Evolutionary conservation across 257 asterid species (phyloP), one percentile per base, ranked within the genome.

Genomic region (Pogostemon cablin): DNA sequence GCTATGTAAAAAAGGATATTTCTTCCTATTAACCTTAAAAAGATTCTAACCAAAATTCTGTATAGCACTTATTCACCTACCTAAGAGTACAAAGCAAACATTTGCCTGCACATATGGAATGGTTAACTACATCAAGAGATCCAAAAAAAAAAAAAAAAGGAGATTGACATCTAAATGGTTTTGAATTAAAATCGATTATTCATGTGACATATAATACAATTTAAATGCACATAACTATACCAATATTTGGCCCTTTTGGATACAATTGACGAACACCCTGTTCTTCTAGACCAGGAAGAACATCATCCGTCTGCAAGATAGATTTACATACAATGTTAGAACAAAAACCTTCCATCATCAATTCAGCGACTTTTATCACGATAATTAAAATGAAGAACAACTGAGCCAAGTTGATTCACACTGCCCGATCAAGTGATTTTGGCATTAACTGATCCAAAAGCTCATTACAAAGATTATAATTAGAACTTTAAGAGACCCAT

Each of bases 231-330:
- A 9, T 54, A 54, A 43, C 0, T 25, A 50, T 85, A 93, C 98
- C 98, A 55, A 87, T 76, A 74, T 82, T 95, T 9, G 93, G 91
- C 64, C 93, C 96, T 77, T 88, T 86, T 2, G 96, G 96, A 79
- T 95, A 95, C 69, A 95, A 78, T 12, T 91, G 96, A 56, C 96
- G 93, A 60, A 95, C 99, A 35, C 99, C 98, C 78, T 95, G 96
- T 79, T 95, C 98, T 79, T 95, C 99, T 63, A 95, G 87, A 75
- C 84, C 86, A 6, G 99, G 99, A 80, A 95, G 93, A 65, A 62
- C 92, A 77, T 91, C 98, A 73, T 95, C 97, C 25, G 98, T 91
- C 98, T 92, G 71, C 78, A 86, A 60, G 67, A 67, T 37, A 53
- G 43, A 46, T 44, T 17, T 69, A 79, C 57, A 52, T 38, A 53